Percentiles rank a stretch among this genome's conserved stretches.
Conservation (phyloP, 1,284 basidiomycete species). For the Anthracocystis setariae region DNA sequence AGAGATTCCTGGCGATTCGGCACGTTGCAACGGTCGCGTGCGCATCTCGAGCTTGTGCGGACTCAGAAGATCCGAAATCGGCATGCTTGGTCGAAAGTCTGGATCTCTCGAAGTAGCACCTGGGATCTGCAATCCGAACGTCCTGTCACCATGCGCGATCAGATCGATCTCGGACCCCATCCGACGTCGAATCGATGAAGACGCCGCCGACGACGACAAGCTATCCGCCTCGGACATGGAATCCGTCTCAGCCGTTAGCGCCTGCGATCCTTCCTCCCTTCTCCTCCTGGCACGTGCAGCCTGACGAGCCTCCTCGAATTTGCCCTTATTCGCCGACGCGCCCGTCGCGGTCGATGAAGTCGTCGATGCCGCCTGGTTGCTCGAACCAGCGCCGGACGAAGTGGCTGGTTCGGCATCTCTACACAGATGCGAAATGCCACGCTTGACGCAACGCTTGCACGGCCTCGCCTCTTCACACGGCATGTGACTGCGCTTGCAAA, state of each 20-base stretch:
- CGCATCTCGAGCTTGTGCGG: slow-evolving; percentile 13
- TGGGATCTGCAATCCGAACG: slow-evolving; percentile 26
- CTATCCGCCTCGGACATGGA: slow-evolving; percentile 27
- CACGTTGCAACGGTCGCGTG: slow-evolving; percentile 9
- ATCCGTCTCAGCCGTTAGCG: slow-evolving; percentile 9
- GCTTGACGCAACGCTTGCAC: slow-evolving; percentile 44
- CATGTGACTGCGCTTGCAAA: slow-evolving; percentile 56
- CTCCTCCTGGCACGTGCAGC: slow-evolving; percentile 17
- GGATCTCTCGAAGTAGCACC: slow-evolving; percentile 30
- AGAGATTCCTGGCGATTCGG: slow-evolving; percentile 11
- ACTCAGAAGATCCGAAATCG: slow-evolving; percentile 31
- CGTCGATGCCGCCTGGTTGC: slow-evolving; percentile 3
- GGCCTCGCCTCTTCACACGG: slow-evolving; percentile 42
- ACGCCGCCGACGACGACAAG: slow-evolving; percentile 20
- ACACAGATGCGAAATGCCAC: slow-evolving; percentile 49
- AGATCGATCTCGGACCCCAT: slow-evolving; percentile 5
- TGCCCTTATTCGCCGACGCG: slow-evolving; percentile 5
- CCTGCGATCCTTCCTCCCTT: slow-evolving; percentile 1
- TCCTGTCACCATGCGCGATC: background rate
- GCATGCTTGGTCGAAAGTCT: slow-evolving; percentile 31
- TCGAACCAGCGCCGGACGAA: slow-evolving; percentile 12
- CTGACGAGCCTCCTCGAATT: slow-evolving; percentile 14
- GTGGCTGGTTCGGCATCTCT: slow-evolving; percentile 40
- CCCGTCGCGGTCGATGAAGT: background rate
- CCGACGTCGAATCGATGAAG: slow-evolving; percentile 15